phyloP scores from a whole-genome alignment of 768 basidiomycete genomes.

The Hirschioporus abietinus region DNA sequence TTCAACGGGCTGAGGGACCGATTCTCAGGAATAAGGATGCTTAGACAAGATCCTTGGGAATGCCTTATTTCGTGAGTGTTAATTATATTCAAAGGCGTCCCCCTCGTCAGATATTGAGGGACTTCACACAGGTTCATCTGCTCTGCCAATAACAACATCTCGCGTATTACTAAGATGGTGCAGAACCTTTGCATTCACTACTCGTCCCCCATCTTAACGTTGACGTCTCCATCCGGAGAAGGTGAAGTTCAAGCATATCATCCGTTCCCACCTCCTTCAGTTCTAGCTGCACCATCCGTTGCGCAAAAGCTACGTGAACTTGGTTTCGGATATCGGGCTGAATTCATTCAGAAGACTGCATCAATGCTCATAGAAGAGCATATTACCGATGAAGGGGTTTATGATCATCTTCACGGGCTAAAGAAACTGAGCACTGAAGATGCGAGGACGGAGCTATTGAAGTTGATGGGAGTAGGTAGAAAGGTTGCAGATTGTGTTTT shows the following conservation, averaged over 20 bases:
- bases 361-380: conserved; percentile 65
- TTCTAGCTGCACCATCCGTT: conserved; percentile 53
- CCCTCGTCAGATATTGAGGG: background rate
- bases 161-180: conserved; percentile 92
- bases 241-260: conserved; percentile 44
- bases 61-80: conserved; percentile 81
- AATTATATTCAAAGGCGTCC: conserved; percentile 3
- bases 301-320: conserved; percentile 64
- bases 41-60: conserved; percentile 95
- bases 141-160: conserved; percentile 95
- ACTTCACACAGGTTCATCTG: conserved; percentile 88
- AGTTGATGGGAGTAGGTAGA: conserved; percentile 86
- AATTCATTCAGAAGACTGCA: conserved; percentile 82
- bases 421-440: conserved; percentile 43
- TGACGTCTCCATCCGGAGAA: conserved; percentile 27
- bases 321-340: conserved; percentile 94
- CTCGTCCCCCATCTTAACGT: conserved; percentile 60
- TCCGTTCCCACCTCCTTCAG: conserved; percentile 79
- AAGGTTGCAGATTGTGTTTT: conserved; percentile 97
- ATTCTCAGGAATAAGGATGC: conserved; percentile 77
- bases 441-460: conserved; percentile 72
- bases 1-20: conserved; percentile 60
- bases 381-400: conserved; percentile 43
- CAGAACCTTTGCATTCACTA: conserved; percentile 74
- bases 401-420: conserved; percentile 55